phyloP scores from a whole-genome alignment of 228 moss, liverwort and hornwort species.

The Sphagnum fallax region DNA sequence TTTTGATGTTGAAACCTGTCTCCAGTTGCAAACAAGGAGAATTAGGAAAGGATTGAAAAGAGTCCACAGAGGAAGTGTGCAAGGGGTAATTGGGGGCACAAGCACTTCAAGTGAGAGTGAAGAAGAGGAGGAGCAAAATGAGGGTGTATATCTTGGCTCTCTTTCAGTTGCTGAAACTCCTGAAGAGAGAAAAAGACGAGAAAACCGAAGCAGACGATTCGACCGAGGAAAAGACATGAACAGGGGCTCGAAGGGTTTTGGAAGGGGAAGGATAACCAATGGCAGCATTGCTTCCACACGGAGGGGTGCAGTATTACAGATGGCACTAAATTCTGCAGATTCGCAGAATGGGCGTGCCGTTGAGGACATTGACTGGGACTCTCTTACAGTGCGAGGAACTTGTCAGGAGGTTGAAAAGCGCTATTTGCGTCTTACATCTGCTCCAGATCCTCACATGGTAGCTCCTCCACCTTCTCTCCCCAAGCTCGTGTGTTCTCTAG shows the following conservation, averaged over 20 bases:
- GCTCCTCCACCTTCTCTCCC: slow-evolving; percentile 2
- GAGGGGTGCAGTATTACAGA: slow-evolving; percentile 73
- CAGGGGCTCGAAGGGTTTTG: slow-evolving; percentile 36
- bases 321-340: slow-evolving; percentile 73
- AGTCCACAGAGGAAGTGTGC: slow-evolving; percentile 19
- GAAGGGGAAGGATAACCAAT: slow-evolving; percentile 30
- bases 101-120: slow-evolving; percentile 69
- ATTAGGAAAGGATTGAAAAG: slow-evolving; percentile 33
- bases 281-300: slow-evolving; percentile 65
- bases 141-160: slow-evolving; percentile 47
- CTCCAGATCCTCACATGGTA: slow-evolving; percentile 88
- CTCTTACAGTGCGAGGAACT: slow-evolving; percentile 82
- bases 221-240: slow-evolving; percentile 71
- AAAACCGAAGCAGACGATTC: slow-evolving; percentile 90
- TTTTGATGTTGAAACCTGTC: too few species aligned
- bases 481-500: background rate
- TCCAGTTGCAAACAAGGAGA: slow-evolving; percentile 5
- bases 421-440: slow-evolving; percentile 87
- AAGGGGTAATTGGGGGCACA: slow-evolving; percentile 8
- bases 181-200: slow-evolving; percentile 89
- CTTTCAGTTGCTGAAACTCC: slow-evolving; percentile 60
- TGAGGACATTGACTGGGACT: slow-evolving; percentile 99
- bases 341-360: slow-evolving; percentile 79
- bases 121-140: slow-evolving; percentile 44
- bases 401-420: slow-evolving; percentile 93